Base-by-base conservation (phyloP, 768 basidiomycete genomes). In the Asterophora lycoperdoides region DNA sequence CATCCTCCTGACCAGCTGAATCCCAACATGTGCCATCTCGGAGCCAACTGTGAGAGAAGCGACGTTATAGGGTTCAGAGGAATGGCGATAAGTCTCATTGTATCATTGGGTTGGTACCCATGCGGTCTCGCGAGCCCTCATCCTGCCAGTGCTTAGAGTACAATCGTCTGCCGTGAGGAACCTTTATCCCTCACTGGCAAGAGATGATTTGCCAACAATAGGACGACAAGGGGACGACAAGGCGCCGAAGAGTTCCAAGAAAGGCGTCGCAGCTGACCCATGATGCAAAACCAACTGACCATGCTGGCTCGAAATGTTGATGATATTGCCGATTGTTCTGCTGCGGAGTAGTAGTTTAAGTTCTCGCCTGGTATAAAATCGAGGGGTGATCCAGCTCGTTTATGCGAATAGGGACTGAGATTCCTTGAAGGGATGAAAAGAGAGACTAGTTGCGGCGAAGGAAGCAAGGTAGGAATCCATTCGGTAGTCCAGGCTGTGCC, bases 21-120 rank as follows among this genome's bases (percentile, higher is more conserved):
- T 73, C 73, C 78, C 78, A 79, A n/a, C n/a, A n/a, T n/a, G n/a
- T 8, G 78, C 78, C 77, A 79, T 78, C 57, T 81, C 79, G 3
- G 78, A 79, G 5, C 79, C 79, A 52, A 79, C 79, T 35, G 77
- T 79, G 48, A 20, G 5, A 4, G 39, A 14, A 26, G 48, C 41
- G 14, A 49, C 11, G 28, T 49, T 29, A 53, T n/a, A n/a, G n/a
- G n/a, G n/a, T n/a, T 29, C 14, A 35, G 14, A 19, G 18, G 8
- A 36, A 46, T 37, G 15, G 51, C 28, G 14, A 32, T 33, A n/a
- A n/a, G n/a, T n/a, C n/a, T n/a, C n/a, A n/a, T n/a, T n/a, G 58
- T 69, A 81, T 15, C 73, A 68, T 55, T 77, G 64, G 15, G 66
- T 65, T 6, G 76, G n/a, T n/a, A n/a, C 69, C 79, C 79, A 81